Conservation (phyloP, 345 rosid genomes). For the Schrenkiella parvula region DNA sequence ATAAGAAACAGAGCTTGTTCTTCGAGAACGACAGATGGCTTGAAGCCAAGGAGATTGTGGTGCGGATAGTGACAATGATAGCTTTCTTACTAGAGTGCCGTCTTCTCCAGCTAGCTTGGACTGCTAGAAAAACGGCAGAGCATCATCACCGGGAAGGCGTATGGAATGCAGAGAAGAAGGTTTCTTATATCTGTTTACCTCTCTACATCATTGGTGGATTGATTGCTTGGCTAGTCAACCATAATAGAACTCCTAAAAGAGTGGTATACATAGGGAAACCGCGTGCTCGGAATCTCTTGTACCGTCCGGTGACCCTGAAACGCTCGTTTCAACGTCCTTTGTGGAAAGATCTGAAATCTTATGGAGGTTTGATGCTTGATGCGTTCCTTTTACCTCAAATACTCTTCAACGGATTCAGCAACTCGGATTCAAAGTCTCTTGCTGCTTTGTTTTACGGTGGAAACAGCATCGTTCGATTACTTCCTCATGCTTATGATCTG, state of each 20-base stretch:
- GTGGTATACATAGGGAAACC: constrained; percentile 21
- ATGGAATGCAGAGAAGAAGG: constrained; percentile 72
- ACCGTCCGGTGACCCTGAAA: constrained; percentile 1
- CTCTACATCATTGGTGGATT: constrained; percentile 59
- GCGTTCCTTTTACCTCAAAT: constrained; percentile 82
- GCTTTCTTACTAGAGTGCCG: constrained; percentile 82
- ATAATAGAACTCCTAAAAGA: constrained; percentile 27
- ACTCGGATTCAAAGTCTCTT: constrained; percentile 47
- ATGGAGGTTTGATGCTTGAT: constrained; percentile 76
- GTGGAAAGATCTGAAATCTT: constrained; percentile 66
- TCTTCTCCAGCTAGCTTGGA: constrained; percentile 77
- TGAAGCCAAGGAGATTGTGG: constrained; percentile 76
- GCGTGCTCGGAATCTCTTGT: neutral
- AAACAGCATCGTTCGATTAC: constrained; percentile 52
- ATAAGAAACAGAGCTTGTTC: constrained; percentile 48
- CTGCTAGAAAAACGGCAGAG: constrained; percentile 46
- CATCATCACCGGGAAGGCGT: constrained; percentile 22
- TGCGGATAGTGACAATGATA: constrained; percentile 70
- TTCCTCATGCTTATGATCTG: constrained; percentile 90
- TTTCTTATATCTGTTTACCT: constrained; percentile 49
- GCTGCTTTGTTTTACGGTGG: constrained; percentile 56
- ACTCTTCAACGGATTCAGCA: constrained; percentile 56
- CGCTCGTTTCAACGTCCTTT: constrained; percentile 40
- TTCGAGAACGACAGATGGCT: constrained; percentile 77
- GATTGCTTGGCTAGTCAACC: constrained; percentile 57